Conservation (phyloP, 495 filamentous ascomycete genomes). For the Geoglossum glabrum region DNA sequence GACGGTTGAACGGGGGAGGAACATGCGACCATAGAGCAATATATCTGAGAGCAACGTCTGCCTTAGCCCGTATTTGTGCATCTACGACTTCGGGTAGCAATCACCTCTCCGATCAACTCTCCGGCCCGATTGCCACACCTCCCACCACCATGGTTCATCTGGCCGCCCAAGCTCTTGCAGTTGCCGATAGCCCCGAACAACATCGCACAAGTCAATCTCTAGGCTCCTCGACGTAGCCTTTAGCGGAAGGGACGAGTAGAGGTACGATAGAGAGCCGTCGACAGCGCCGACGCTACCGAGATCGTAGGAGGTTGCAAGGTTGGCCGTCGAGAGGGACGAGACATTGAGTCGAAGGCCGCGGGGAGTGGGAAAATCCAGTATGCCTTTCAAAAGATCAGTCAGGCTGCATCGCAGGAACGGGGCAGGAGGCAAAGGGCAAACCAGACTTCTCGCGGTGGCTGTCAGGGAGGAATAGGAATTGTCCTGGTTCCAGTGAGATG, state of each 20-base stretch:
- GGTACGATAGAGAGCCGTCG: constrained; percentile 78
- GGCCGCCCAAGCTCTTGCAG: constrained; percentile 30
- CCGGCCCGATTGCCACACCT: constrained; percentile 28
- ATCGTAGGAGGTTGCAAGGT: constrained; percentile 82
- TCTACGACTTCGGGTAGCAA: background rate
- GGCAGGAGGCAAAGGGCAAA: constrained; percentile 6
- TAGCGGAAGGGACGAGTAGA: constrained; percentile 67
- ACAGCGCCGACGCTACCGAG: constrained; percentile 68
- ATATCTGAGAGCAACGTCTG: constrained; percentile 25
- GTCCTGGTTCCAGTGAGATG: constrained; percentile 76
- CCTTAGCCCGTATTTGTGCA: background rate
- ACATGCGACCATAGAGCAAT: constrained; percentile 74
- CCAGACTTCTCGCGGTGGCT: constrained; percentile 57
- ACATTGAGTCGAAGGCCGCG: constrained; percentile 58
- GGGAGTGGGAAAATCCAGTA: constrained; percentile 72
- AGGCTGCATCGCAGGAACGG: background rate
- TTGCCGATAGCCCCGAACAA: constrained; percentile 52
- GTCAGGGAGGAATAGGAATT: constrained; percentile 83
- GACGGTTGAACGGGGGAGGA: constrained; percentile 63
- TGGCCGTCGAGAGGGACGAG: constrained; percentile 74
- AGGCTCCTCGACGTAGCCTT: constrained; percentile 27
- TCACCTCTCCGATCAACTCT: constrained; percentile 20
- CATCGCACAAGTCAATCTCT: constrained; percentile 38
- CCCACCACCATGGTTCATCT: constrained; percentile 28
- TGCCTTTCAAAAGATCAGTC: constrained; percentile 28